Evolutionary conservation across 129 eudicot species (phyloP).

Genomic region (Chrysanthemum seticuspe): DNA sequence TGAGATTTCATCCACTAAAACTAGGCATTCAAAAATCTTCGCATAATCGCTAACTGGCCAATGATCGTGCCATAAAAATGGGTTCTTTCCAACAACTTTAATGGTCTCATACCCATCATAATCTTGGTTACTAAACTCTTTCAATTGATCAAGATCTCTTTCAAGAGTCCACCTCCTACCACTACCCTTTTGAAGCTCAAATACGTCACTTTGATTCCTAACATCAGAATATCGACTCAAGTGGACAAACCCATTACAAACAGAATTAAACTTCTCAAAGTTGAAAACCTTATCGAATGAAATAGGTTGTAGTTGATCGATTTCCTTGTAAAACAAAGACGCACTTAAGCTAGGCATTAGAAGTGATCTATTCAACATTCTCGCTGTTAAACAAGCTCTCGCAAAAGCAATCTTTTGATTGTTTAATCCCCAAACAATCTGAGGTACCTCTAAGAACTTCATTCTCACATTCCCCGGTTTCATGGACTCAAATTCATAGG

Average conservation of each 20-base stretch:
- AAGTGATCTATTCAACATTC: conserved; percentile 74
- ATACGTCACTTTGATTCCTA: conserved; percentile 39
- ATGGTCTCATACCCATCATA: conserved; percentile 51
- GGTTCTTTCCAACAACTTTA: conserved; percentile 73
- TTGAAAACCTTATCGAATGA: conserved; percentile 73
- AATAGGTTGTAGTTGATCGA: conserved; percentile 63
- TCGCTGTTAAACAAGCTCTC: conserved; percentile 91
- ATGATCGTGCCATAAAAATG: conserved; percentile 97
- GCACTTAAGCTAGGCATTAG: conserved; percentile 96
- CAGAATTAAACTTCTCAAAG: conserved; percentile 56
- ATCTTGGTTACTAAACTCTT: conserved; percentile 39
- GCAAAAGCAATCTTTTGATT: conserved; percentile 97
- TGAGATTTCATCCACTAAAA: conserved; percentile 70
- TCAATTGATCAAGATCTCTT: conserved; percentile 74
- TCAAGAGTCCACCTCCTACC: conserved; percentile 86
- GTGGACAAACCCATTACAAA: conserved; percentile 69
- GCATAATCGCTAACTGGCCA: conserved; percentile 92
- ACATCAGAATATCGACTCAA: conserved; percentile 57
- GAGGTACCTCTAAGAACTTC: conserved; percentile 84
- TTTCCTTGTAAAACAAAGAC: conserved; percentile 87
- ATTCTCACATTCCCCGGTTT: conserved; percentile 18
- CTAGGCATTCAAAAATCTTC: conserved; percentile 71
- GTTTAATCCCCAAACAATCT: conserved; percentile 94
- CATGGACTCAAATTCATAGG: conserved; percentile 14
- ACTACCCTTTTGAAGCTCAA: conserved; percentile 73